Percentiles rank a stretch among this genome's conserved stretches.
Conservation (phyloP, 2,329 filamentous ascomycete genomes). For the Botrytis medusae region DNA sequence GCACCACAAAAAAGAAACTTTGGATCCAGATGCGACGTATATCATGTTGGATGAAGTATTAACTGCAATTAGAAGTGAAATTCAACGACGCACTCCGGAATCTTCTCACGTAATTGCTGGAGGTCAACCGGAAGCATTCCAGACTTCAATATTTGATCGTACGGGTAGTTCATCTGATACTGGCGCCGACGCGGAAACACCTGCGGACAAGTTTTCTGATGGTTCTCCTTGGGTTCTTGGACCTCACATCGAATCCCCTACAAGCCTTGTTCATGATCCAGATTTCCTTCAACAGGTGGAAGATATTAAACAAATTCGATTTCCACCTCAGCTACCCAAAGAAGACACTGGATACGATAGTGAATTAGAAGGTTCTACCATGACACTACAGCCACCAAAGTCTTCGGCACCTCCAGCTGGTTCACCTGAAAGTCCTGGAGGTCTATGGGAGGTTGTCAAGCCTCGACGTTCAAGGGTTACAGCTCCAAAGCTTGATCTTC, state of each 20-base stretch:
- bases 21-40: conserved; percentile 36
- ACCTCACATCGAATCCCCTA: conserved; percentile 34
- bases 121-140: conserved; percentile 39
- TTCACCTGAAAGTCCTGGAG: conserved; percentile 24
- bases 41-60: conserved; percentile 43
- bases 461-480: conserved; percentile 25
- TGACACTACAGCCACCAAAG: conserved; percentile 24
- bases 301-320: conserved; percentile 23
- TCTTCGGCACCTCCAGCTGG: not conserved
- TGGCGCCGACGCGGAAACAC: conserved; percentile 43
- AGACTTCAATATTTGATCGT: conserved; percentile 52
- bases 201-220: conserved; percentile 37
- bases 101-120: conserved; percentile 44
- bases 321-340: conserved; percentile 24
- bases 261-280: conserved; percentile 28
- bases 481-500: conserved; percentile 38
- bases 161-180: conserved; percentile 50
- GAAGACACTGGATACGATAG: conserved; percentile 37
- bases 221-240: conserved; percentile 35
- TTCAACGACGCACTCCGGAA: conserved; percentile 46
- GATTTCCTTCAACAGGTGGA: conserved; percentile 26
- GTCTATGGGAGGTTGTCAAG: conserved; percentile 33
- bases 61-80: conserved; percentile 44
- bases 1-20: conserved; percentile 23
- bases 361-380: conserved; percentile 34